Conservation (phyloP, 2,329 filamentous ascomycete genomes). For the Botrytis pseudocinerea region DNA sequence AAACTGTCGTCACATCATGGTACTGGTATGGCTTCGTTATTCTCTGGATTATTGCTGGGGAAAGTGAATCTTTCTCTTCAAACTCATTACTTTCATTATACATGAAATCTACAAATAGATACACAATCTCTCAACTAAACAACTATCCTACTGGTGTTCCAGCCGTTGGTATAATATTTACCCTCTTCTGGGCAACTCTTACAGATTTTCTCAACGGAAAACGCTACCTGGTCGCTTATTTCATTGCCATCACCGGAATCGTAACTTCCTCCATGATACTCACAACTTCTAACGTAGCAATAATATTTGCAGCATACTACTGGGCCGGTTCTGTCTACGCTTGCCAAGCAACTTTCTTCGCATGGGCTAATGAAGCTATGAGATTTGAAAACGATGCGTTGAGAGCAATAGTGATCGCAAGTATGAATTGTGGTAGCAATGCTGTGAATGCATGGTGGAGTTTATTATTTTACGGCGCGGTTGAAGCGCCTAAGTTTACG, state of each 20-base stretch:
- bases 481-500: slow-evolving; percentile 56
- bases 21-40: slow-evolving; percentile 67
- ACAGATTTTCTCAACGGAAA: slow-evolving; percentile 65
- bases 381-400: slow-evolving; percentile 64
- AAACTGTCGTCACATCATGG: slow-evolving; percentile 58
- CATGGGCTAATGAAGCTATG: slow-evolving; percentile 69
- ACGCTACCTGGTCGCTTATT: slow-evolving; percentile 66
- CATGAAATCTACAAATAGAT: slow-evolving; percentile 49
- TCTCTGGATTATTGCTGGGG: slow-evolving; percentile 69
- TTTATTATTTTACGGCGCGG: slow-evolving; percentile 68
- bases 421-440: slow-evolving; percentile 70
- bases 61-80: slow-evolving; percentile 68
- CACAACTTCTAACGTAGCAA: slow-evolving; percentile 41
- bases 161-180: slow-evolving; percentile 52
- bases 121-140: slow-evolving; percentile 52
- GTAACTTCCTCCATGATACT: slow-evolving; percentile 64
- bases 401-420: slow-evolving; percentile 66
- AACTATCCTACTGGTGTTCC: slow-evolving; percentile 55
- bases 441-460: slow-evolving; percentile 74
- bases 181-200: slow-evolving; percentile 67
- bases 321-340: slow-evolving; percentile 70
- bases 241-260: slow-evolving; percentile 64
- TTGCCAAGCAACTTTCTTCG: slow-evolving; percentile 73
- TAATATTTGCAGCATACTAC: slow-evolving; percentile 68
- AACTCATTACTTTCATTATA: slow-evolving; percentile 59